A percentile compares a stretch with the other conserved stretches of the same genome.
Conservation (phyloP, 164 flowering plant genomes). For the Stephania cephalantha region DNA sequence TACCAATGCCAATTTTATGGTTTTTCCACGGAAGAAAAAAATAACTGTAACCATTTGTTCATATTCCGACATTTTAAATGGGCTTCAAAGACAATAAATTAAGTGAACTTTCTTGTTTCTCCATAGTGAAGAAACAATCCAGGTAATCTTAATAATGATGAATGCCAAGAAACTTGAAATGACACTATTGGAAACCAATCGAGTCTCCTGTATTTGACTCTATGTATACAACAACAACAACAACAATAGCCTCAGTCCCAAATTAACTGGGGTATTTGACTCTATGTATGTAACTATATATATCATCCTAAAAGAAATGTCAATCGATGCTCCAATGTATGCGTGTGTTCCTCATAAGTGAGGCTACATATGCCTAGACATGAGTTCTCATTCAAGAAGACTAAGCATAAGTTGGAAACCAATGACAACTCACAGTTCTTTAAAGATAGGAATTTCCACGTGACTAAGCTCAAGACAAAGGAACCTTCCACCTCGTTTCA, state of each 20-base stretch:
- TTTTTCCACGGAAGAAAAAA: background rate
- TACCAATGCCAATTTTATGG: background rate
- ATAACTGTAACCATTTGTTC: background rate
- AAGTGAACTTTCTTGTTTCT: background rate
- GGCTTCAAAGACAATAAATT: background rate
- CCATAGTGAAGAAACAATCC: background rate
- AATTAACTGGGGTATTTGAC: too few species aligned
- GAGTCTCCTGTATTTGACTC: too few species aligned
- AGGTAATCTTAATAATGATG: background rate
- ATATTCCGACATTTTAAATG: background rate
- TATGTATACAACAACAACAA: too few species aligned
- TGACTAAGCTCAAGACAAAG: conserved; percentile 97
- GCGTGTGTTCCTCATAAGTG: background rate
- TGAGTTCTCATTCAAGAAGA: background rate
- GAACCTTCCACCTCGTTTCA: conserved; percentile 86
- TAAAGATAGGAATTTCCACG: conserved; percentile 74
- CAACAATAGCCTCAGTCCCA: too few species aligned
- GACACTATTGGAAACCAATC: too few species aligned
- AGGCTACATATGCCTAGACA: background rate
- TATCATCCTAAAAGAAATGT: background rate
- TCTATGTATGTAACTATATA: too few species aligned
- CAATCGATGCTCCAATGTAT: background rate
- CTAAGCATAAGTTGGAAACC: background rate
- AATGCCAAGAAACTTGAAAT: background rate
- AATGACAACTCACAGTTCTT: conserved; percentile 63